phyloP scores from a whole-genome alignment of 495 filamentous ascomycete genomes.

The Penicillium macrosclerotiorum region DNA sequence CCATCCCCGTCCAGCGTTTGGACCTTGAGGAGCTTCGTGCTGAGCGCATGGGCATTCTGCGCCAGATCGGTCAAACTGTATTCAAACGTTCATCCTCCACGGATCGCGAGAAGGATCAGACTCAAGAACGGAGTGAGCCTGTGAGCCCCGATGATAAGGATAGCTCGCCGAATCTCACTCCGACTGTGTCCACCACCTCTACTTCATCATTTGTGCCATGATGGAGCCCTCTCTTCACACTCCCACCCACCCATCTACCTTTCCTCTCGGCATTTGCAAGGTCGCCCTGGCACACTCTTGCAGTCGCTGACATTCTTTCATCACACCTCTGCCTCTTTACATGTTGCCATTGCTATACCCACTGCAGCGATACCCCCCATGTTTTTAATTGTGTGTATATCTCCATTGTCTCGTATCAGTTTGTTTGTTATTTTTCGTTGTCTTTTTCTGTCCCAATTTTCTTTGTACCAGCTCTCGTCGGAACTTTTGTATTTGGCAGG shows the following conservation, averaged over 20 bases:
- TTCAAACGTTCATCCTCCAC: constrained; percentile 51
- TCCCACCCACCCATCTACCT: not conserved
- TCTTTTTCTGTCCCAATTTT: constrained; percentile 1
- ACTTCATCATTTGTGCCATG: constrained; percentile 32
- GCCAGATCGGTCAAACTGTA: constrained; percentile 47
- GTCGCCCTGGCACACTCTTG: constrained; percentile 14
- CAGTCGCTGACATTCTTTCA: constrained; percentile 20
- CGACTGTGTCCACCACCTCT: constrained; percentile 40
- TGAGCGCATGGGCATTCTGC: constrained; percentile 49
- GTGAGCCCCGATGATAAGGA: constrained; percentile 34
- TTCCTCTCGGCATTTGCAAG: constrained; percentile 1
- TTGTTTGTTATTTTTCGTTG: not conserved
- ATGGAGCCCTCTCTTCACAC: not conserved
- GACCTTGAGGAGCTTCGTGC: constrained; percentile 49
- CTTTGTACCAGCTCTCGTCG: constrained; percentile 6
- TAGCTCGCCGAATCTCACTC: constrained; percentile 38
- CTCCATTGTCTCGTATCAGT: not conserved
- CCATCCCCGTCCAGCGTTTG: constrained; percentile 46
- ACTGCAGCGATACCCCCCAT: constrained; percentile 28
- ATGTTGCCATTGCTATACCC: constrained; percentile 22
- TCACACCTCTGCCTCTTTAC: constrained; percentile 14
- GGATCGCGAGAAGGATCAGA: constrained; percentile 41
- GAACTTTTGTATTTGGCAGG: constrained; percentile 3
- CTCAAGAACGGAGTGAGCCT: constrained; percentile 32
- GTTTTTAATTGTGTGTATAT: constrained; percentile 18